Base-by-base conservation (phyloP, 441 rosid genomes). In the Gossypium trilobum region DNA sequence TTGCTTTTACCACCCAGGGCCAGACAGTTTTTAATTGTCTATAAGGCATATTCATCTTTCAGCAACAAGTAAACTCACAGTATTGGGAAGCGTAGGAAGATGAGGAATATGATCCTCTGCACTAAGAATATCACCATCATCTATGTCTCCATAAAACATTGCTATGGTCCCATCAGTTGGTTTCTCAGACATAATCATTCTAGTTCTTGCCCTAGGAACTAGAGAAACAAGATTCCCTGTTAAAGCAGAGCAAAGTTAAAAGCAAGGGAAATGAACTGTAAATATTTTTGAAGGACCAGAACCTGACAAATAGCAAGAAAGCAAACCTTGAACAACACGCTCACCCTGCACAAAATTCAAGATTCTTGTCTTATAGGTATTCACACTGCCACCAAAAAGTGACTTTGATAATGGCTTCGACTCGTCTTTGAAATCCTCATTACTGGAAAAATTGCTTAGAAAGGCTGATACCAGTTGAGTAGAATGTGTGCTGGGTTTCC, bases 91-190 rank as follows among this genome's bases (percentile, higher is more conserved):
- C 6, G 87, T 78, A 13, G 95, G 87, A 70, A 95, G 90, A 82
- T 79, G 57, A 14, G 90, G 84, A 74, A 92, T 89, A 82, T 80
- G 63, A 63, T 95, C 97, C 86, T 93, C 99, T 23, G 76, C 83
- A n/a, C 86, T 80, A 54, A 86, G 90, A 87, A 87, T 55, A 78
- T 95, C 93, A 46, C 74, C 81, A 62, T 93, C 97, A 39, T 89
- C 93, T 62, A 83, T 44, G 69, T 95, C 98, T 78, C 93, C 98
- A 82, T 86, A 88, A 74, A 79, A 83, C 84, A 93, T 79, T 71
- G 93, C 96, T 61, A 95, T 88, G 27, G 97, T 90, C 75, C 97
- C 97, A 83, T 89, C 97, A 50, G 75, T 82, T 68, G 86, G 83
- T 87, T 90, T 95, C 86, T 91, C 91, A 72, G 88, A 84, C 94